phyloP scores from a whole-genome alignment of 2,329 filamentous ascomycete species.

The Penicillium sp. region DNA sequence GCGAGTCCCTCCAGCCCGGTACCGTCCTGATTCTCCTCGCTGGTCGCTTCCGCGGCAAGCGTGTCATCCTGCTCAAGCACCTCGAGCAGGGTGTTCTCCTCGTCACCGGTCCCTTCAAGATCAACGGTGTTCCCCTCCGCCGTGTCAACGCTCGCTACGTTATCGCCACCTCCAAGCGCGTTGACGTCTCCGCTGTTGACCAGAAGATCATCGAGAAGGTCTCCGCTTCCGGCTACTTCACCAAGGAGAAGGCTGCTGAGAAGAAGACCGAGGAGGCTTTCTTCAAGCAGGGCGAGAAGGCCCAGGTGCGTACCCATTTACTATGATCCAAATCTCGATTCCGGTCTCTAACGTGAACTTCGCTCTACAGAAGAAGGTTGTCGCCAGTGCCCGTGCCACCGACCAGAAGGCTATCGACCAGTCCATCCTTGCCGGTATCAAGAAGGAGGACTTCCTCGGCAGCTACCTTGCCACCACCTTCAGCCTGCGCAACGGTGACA shows the following conservation, averaged over 20 bases:
- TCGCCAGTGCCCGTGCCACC: conserved; percentile 83
- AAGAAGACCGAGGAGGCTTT: conserved; percentile 99
- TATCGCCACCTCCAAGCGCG: conserved; percentile 50
- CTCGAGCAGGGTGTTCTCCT: conserved; percentile 97
- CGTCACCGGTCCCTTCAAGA: conserved; percentile 99
- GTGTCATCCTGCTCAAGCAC: conserved; percentile 97
- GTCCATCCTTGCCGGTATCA: conserved; percentile 90
- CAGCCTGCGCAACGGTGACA: conserved; percentile 98
- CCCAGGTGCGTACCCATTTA: conserved; percentile 67
- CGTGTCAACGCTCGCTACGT: conserved; percentile 58
- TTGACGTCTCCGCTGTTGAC: conserved; percentile 76
- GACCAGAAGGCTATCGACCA: conserved; percentile 99
- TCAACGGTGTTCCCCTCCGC: conserved; percentile 98
- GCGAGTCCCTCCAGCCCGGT: conserved; percentile 87
- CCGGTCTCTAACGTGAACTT: conserved; percentile 12
- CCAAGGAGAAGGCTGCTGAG: conserved; percentile 82
- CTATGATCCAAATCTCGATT: too few species aligned
- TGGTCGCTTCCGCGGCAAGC: conserved; percentile 99
- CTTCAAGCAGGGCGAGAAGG: conserved; percentile 99
- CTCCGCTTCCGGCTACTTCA: conserved; percentile 89
- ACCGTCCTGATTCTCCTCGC: conserved; percentile 98
- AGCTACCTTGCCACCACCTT: conserved; percentile 95
- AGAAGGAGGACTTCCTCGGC: conserved; percentile 93
- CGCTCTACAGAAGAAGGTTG: conserved; percentile 84
- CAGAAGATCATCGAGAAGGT: conserved; percentile 73